Percentiles rank a stretch among this genome's conserved stretches.
These are phyloP conservation scores for Lotus japonicus DNA, from an alignment of 306 rosid species.

Conservation along the genomic window DNA sequence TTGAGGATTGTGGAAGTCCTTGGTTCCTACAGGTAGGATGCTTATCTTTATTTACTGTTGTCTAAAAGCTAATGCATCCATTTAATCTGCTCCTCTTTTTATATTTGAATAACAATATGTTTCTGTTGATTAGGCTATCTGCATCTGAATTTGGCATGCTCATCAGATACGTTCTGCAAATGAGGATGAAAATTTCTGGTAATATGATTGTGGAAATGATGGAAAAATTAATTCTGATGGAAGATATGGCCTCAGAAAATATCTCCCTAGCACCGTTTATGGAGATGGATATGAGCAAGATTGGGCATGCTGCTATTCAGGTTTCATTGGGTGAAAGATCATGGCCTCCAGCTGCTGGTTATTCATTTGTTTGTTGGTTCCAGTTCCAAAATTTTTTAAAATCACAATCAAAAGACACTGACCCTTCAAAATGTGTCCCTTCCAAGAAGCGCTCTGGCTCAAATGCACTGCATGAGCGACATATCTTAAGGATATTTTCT, in stretches of 20 bases:
- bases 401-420: slow-evolving; percentile 63
- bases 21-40: slow-evolving; percentile 85
- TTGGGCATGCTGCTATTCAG: slow-evolving; percentile 94
- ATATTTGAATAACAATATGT: slow-evolving; percentile 15
- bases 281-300: slow-evolving; percentile 93
- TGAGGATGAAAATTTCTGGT: slow-evolving; percentile 80
- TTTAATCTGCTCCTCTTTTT: slow-evolving; percentile 5
- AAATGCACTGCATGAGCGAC: slow-evolving; percentile 46
- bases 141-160: slow-evolving; percentile 76
- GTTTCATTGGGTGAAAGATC: slow-evolving; percentile 99
- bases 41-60: neutral
- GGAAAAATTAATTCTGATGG: slow-evolving; percentile 77
- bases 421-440: slow-evolving; percentile 55
- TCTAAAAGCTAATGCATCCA: slow-evolving; percentile 16
- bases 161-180: slow-evolving; percentile 69
- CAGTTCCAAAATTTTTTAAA: slow-evolving; percentile 78
- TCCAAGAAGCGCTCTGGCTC: slow-evolving; percentile 52
- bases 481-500: slow-evolving; percentile 69
- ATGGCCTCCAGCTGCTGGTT: slow-evolving; percentile 99
- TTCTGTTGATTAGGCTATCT: slow-evolving; percentile 67
- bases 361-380: slow-evolving; percentile 98
- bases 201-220: slow-evolving; percentile 77
- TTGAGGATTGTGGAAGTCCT: slow-evolving; percentile 89
- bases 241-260: slow-evolving; percentile 72
- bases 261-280: slow-evolving; percentile 87